Conservation (phyloP, 306 rosid genomes). For the Lablab purpureus region DNA sequence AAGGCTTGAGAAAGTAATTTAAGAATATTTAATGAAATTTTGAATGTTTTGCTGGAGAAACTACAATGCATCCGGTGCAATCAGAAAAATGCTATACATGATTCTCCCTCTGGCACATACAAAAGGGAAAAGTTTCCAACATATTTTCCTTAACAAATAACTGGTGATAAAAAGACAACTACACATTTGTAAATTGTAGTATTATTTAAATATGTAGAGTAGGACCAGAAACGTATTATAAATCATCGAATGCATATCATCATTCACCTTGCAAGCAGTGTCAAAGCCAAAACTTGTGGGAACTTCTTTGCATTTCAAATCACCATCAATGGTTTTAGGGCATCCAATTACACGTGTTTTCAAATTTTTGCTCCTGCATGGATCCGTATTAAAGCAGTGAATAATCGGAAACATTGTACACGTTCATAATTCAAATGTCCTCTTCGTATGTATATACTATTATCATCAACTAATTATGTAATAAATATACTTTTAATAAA, state of each 20-base stretch:
- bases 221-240: constrained; percentile 21
- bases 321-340: constrained; percentile 99
- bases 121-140: constrained; percentile 19
- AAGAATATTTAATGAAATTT: not conserved
- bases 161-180: not conserved
- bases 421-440: constrained; percentile 7
- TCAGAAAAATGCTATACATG: constrained; percentile 7
- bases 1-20: not conserved
- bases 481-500: not conserved
- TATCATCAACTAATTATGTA: not conserved
- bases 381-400: constrained; percentile 26
- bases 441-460: not conserved
- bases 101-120: constrained; percentile 12
- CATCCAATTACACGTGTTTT: constrained; percentile 91
- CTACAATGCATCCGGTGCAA: constrained; percentile 15
- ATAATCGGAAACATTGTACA: not conserved
- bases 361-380: constrained; percentile 75
- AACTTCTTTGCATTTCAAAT: constrained; percentile 95
- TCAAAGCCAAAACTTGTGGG: constrained; percentile 98
- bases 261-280: constrained; percentile 96
- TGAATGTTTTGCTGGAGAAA: constrained; percentile 24
- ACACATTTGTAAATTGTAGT: constrained; percentile 9
- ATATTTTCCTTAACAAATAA: constrained; percentile 24
- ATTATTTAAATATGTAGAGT: constrained; percentile 1
- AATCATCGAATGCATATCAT: constrained; percentile 21